phyloP scores from a whole-genome alignment of 2,329 filamentous ascomycete genomes.

The Cytospora paraplurivora region DNA sequence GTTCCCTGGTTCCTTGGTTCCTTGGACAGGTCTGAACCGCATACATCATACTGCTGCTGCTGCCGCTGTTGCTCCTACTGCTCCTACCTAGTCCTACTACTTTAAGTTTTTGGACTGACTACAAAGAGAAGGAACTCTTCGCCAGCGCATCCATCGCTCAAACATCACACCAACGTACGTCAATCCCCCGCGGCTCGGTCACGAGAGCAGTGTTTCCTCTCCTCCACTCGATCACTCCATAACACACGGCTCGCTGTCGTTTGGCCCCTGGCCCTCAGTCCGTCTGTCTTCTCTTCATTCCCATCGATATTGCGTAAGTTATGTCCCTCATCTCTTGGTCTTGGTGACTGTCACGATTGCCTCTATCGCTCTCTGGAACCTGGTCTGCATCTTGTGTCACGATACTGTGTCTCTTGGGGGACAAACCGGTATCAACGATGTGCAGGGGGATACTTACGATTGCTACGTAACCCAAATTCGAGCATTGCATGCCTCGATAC shows the following conservation, averaged over 20 bases:
- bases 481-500: slow-evolving; percentile 9
- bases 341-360: not conserved
- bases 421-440: slow-evolving; percentile 1
- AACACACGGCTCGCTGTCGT: slow-evolving; percentile 1
- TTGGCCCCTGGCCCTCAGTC: not conserved
- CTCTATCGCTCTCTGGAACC: not conserved
- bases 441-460: not conserved
- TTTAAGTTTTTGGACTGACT: not conserved
- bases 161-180: not conserved
- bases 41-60: not conserved
- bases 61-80: not conserved
- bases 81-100: not conserved
- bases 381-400: slow-evolving; percentile 12
- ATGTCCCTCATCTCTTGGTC: not conserved
- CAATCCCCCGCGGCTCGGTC: slow-evolving; percentile 1
- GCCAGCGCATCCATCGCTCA: slow-evolving; percentile 2
- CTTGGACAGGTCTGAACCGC: slow-evolving; percentile 10
- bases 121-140: slow-evolving; percentile 13
- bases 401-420: not conserved
- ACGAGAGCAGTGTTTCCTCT: not conserved
- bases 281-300: slow-evolving; percentile 25
- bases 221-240: not conserved
- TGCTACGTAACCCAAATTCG: slow-evolving; percentile 1
- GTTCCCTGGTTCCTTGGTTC: not conserved
- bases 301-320: slow-evolving; percentile 29